phyloP scores from a whole-genome alignment of 257 asterid genomes.

The Eucommia ulmoides region DNA sequence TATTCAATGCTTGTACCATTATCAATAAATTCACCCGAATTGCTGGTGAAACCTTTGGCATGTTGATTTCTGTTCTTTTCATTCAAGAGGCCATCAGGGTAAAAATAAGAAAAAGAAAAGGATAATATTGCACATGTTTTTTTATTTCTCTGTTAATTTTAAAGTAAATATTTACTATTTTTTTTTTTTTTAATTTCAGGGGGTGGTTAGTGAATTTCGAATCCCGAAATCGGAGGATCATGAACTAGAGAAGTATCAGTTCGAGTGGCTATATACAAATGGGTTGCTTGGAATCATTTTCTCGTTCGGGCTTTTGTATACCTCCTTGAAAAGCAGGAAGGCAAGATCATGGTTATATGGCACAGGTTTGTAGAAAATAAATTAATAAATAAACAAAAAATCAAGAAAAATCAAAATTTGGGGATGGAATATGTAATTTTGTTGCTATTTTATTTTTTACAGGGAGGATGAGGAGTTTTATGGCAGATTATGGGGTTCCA shows the following conservation, averaged over 20 bases:
- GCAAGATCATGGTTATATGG: slow-evolving; percentile 48
- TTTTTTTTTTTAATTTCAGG: slow-evolving; percentile 16
- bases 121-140: no score
- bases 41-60: slow-evolving; percentile 48
- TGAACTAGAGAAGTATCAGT: slow-evolving; percentile 17
- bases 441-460: no score
- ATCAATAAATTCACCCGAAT: slow-evolving; percentile 34
- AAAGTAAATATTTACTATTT: no score
- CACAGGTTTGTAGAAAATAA: slow-evolving; percentile 13
- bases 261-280: slow-evolving; percentile 39
- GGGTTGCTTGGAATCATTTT: slow-evolving; percentile 40
- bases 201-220: slow-evolving; percentile 33
- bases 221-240: slow-evolving; percentile 31
- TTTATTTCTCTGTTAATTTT: no score
- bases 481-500: slow-evolving; percentile 55
- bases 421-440: no score
- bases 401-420: no score
- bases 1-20: slow-evolving; percentile 27
- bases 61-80: slow-evolving; percentile 34
- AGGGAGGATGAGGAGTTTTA: slow-evolving; percentile 32
- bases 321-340: slow-evolving; percentile 30
- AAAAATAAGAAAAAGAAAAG: background rate
- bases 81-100: slow-evolving; percentile 46
- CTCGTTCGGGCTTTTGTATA: slow-evolving; percentile 31
- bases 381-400: no score